phyloP scores from a whole-genome alignment of 2,329 filamentous ascomycete species.

The Epichloe gansuensis region DNA sequence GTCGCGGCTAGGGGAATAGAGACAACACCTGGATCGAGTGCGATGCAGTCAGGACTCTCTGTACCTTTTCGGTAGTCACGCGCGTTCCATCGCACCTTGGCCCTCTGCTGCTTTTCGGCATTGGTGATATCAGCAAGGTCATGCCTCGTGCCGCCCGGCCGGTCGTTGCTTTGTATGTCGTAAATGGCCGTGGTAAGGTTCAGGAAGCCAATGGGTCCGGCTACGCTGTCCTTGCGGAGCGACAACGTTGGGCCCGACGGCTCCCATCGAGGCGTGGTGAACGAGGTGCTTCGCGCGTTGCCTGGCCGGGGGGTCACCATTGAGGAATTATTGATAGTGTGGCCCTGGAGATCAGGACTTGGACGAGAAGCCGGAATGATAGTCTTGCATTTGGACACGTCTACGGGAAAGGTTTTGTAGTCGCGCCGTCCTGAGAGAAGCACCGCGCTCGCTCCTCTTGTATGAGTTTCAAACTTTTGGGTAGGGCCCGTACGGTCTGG shows the following conservation, averaged over 20 bases:
- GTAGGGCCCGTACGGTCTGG: too few relatives aligned
- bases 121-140: constrained; percentile 1
- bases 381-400: too few relatives aligned
- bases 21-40: background rate
- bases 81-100: constrained; percentile 8
- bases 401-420: too few relatives aligned
- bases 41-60: too few relatives aligned
- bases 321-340: background rate
- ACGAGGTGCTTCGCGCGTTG: constrained; percentile 4
- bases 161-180: constrained; percentile 6
- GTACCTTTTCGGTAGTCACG: constrained; percentile 8
- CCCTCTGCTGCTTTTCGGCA: constrained; percentile 3
- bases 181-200: constrained; percentile 9
- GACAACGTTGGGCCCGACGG: constrained; percentile 7
- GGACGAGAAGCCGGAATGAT: too few relatives aligned
- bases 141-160: background rate
- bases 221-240: constrained; percentile 8
- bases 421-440: too few relatives aligned
- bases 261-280: constrained; percentile 6
- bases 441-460: too few relatives aligned
- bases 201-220: constrained; percentile 8
- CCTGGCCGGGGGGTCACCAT: background rate
- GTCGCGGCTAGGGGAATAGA: too few relatives aligned
- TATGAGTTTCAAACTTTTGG: too few relatives aligned
- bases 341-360: background rate